phyloP scores from a whole-genome alignment of 805 yeast species.

The Saccharomyces mikatae region DNA sequence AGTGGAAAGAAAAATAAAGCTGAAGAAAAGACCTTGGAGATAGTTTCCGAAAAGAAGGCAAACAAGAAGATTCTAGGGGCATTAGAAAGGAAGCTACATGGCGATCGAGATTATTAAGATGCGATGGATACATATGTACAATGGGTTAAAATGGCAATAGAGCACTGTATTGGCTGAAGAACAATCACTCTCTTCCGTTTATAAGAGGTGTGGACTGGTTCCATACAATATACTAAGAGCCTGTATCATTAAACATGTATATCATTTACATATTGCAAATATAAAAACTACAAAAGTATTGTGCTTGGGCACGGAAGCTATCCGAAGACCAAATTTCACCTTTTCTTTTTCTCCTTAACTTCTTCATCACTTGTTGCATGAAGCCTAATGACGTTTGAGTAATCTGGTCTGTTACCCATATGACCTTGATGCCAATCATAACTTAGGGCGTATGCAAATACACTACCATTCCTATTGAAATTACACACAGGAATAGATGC shows the following conservation, averaged over 20 bases:
- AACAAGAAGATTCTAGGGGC: background rate
- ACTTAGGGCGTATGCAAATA: conserved; percentile 84
- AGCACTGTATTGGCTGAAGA: background rate
- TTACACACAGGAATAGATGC: conserved; percentile 67
- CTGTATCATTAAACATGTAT: background rate
- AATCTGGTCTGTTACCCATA: conserved; percentile 64
- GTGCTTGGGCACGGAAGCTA: background rate
- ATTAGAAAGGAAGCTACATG: background rate
- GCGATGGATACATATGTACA: background rate
- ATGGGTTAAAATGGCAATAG: background rate
- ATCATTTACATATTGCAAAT: background rate
- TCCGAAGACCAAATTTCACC: conserved; percentile 8
- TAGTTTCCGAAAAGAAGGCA: background rate
- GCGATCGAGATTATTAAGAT: background rate
- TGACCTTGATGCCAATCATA: conserved; percentile 97
- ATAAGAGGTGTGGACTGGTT: background rate
- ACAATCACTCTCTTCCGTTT: background rate
- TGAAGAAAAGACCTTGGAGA: background rate
- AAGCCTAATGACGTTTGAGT: conserved; percentile 66
- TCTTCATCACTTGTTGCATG: conserved; percentile 86
- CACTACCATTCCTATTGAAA: conserved; percentile 75
- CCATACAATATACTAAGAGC: background rate
- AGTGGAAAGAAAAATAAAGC: background rate
- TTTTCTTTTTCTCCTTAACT: conserved; percentile 46
- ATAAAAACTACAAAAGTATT: background rate